phyloP scores from a whole-genome alignment of 371 early-diverging fungal genomes.

The Actinomortierella ambigua region DNA sequence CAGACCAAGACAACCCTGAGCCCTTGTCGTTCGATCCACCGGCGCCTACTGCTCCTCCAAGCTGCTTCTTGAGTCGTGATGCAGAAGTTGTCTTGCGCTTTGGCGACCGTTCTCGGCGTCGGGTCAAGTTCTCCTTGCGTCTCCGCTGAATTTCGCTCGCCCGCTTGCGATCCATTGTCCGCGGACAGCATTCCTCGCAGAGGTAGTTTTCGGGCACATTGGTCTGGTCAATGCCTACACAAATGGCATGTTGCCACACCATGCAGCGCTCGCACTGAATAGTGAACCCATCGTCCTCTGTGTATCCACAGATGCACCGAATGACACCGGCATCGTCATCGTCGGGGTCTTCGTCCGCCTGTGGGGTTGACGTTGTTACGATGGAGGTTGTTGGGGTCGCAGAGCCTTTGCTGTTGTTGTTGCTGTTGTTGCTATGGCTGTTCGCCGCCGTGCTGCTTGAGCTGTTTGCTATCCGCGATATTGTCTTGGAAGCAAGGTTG shows the following conservation, averaged over 20 bases:
- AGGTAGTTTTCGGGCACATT: slow-evolving; percentile 84
- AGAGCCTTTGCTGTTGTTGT: slow-evolving; percentile 7
- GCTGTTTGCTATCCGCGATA: slow-evolving; percentile 18
- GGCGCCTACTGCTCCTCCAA: not conserved
- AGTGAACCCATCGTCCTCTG: slow-evolving; percentile 98
- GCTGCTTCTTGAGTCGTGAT: not conserved
- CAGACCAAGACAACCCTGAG: no score
- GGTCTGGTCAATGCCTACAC: slow-evolving; percentile 72
- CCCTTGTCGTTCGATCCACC: not conserved
- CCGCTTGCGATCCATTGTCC: slow-evolving; percentile 52
- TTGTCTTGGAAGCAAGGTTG: slow-evolving; percentile 30
- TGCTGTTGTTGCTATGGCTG: slow-evolving; percentile 5
- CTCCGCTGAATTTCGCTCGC: slow-evolving; percentile 43
- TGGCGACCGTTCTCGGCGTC: slow-evolving; percentile 38
- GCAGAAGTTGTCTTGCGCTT: not conserved
- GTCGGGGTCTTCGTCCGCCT: slow-evolving; percentile 35
- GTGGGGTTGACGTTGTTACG: no score
- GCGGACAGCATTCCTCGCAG: slow-evolving; percentile 83
- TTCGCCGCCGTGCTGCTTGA: slow-evolving; percentile 2
- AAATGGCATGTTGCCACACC: slow-evolving; percentile 95
- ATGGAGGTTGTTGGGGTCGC: slow-evolving; percentile 20
- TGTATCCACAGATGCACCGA: slow-evolving; percentile 92
- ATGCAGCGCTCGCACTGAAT: slow-evolving; percentile 95
- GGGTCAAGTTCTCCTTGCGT: slow-evolving; percentile 24
- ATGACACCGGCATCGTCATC: slow-evolving; percentile 87